Evolutionary conservation across 495 filamentous ascomycete species (phyloP), one percentile per base, ranked within the genome.

Genomic region (Podospora sp.): DNA sequence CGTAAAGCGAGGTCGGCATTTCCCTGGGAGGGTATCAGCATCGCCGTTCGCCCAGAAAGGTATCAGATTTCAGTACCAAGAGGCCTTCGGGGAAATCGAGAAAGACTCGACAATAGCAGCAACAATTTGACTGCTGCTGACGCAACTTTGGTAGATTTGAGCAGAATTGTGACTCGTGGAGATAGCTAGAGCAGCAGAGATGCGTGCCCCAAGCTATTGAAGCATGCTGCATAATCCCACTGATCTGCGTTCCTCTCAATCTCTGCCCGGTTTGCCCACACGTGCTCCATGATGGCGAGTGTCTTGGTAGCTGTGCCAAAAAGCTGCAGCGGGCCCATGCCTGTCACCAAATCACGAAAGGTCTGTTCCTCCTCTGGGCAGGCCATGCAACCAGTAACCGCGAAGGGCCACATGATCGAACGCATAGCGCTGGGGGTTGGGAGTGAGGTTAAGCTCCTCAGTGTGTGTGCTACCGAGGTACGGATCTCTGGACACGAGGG

Each of bases 301-400:
- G 82, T 80, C 68, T 83, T 82, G 50, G 64, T 74, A 50, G 81
- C 62, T 2, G 83, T 78, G 20, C 83, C 83, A 68, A 85, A 83
- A 11, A 80, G 68, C 62, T 73, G 74, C 27, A 78, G 69, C 4
- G 78, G 76, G 22, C 79, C 77, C 68, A 86, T 69, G 14, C 68
- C 65, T 6, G 73, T 72, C 0, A 77, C 78, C 64, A 85, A 70
- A 24, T 62, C 67, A 0, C 81, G 76, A 12, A 85, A 82, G 1
- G 70, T 65, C 65, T 71, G 61, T 73, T 84, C 81, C 61, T 82
- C 76, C 9, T 70, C 76, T 1, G 76, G 77, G 5, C 73, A 69
- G 0, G 84, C 83, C 18, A 87, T 73, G 65, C 81, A 86, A 27
- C 84, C 84, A n/a, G 81, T 81, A 1, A 86, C 73, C 64, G 79